phyloP scores from a whole-genome alignment of 495 filamentous ascomycete species.

The Usnea hakonensis region DNA sequence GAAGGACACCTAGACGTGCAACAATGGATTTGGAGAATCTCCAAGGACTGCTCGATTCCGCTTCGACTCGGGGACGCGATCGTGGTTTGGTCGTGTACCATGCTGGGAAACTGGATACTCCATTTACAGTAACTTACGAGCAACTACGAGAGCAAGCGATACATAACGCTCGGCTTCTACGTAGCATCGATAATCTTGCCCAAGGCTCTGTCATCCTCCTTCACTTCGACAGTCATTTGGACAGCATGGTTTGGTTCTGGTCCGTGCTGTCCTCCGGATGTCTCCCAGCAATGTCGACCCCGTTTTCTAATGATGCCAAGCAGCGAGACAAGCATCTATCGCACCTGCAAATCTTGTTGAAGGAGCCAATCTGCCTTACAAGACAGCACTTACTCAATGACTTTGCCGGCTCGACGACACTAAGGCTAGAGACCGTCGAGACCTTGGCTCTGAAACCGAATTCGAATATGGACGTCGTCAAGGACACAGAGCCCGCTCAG shows the following conservation, averaged over 20 bases:
- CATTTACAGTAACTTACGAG: background rate
- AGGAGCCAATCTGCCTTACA: constrained; percentile 21
- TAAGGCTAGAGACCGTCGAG: background rate
- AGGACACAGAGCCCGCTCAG: background rate
- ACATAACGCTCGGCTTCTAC: constrained; percentile 6
- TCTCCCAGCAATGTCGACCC: constrained; percentile 36
- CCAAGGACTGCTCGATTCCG: background rate
- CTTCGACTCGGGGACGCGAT: background rate
- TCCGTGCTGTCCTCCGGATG: constrained; percentile 33
- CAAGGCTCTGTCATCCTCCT: constrained; percentile 23
- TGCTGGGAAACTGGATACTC: background rate
- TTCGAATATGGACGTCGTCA: background rate
- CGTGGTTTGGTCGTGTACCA: background rate
- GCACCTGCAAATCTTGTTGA: constrained; percentile 23
- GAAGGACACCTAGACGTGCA: too few relatives aligned
- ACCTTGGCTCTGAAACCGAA: background rate
- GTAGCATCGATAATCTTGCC: background rate
- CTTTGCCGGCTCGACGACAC: background rate
- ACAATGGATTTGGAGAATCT: background rate
- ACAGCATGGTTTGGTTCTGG: constrained; percentile 42
- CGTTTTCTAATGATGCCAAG: constrained; percentile 30
- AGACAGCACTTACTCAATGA: constrained; percentile 9
- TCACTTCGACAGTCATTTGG: constrained; percentile 35
- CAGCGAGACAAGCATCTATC: constrained; percentile 31
- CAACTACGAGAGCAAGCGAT: background rate